A percentile compares a stretch with the other conserved stretches of the same genome.
phyloP scores from a whole-genome alignment of 805 yeast genomes.

The Candida easanensis region DNA sequence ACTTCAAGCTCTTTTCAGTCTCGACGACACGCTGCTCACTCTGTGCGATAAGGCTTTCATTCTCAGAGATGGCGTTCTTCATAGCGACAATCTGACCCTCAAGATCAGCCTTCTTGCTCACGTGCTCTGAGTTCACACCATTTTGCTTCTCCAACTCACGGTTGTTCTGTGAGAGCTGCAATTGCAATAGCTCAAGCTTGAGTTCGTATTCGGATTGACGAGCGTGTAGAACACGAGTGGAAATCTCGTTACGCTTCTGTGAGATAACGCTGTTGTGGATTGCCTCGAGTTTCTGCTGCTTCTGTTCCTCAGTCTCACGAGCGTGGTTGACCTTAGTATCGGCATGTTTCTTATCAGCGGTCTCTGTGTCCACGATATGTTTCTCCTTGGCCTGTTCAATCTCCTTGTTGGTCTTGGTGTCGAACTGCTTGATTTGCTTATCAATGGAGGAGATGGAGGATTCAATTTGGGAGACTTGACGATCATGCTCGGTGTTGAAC shows the following conservation, averaged over 20 bases:
- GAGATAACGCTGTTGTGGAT: slow-evolving; percentile 21
- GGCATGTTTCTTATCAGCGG: slow-evolving; percentile 21
- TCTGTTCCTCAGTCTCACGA: slow-evolving; percentile 17
- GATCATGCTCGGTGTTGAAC: slow-evolving; percentile 17
- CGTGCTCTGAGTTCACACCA: slow-evolving; percentile 16
- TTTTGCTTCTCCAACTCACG: slow-evolving; percentile 26
- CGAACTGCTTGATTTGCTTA: slow-evolving; percentile 21
- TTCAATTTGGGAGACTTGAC: slow-evolving; percentile 22
- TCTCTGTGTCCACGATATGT: slow-evolving; percentile 13
- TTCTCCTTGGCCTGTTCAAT: slow-evolving; percentile 17
- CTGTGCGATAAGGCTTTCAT: slow-evolving; percentile 17
- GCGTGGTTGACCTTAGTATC: slow-evolving; percentile 18
- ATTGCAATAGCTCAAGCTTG: slow-evolving; percentile 21
- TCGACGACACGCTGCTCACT: slow-evolving; percentile 16
- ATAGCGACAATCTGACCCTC: slow-evolving; percentile 20
- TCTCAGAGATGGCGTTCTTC: slow-evolving; percentile 20
- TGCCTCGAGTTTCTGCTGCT: slow-evolving; percentile 14
- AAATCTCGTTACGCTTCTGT: slow-evolving; percentile 24
- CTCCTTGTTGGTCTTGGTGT: slow-evolving; percentile 22
- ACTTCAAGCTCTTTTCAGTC: slow-evolving; percentile 11
- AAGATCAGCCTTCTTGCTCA: slow-evolving; percentile 17
- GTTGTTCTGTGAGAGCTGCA: slow-evolving; percentile 24
- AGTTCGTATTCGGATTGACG: slow-evolving; percentile 27
- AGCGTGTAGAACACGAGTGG: slow-evolving; percentile 27
- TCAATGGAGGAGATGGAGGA: slow-evolving; percentile 21